Base-by-base conservation (phyloP, 257 asterid species). In the Cynanchum wilfordii region DNA sequence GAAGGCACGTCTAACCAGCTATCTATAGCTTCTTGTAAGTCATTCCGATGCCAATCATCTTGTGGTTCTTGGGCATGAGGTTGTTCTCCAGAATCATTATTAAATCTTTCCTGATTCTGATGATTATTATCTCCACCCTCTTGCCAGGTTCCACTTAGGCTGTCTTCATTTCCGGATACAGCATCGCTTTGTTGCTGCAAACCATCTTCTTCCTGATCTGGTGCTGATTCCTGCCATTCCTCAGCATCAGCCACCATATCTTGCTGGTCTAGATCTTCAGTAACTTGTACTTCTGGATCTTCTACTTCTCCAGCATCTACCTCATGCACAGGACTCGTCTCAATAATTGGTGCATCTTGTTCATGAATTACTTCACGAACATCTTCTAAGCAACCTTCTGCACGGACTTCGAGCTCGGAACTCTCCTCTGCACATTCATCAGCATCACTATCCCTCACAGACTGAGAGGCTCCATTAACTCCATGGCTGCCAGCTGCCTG, bases 1-100 rank as follows among this genome's bases (percentile, higher is more conserved):
- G 93, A 83, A 79, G 92, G 96, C 27, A 67, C 77, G 79, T 89
- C 88, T 69, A 89, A 80, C 95, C 93, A 87, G 70, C 89, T 85
- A 77, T 86, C 91, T 47, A 82, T 78, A 75, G 84, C 90, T 81
- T 87, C 95, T 66, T 87, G 88, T 68, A 86, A 68, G 72, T 82
- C 88, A 40, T 85, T 75, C 58, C 67, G 83, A 20, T 85, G 89
- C 95, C 90, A 91, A 51, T 79, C 87, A 47, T 80, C 91, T 20
- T 65, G 83, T 27, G 88, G 65, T 79, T 87, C 90, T 76, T 82
- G 89, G 63, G 66, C 62, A 73, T 73, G 82, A 78, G 72, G 80
- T 58, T 79, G 86, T 64, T 75, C 90, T 60, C 78, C 83, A 68
- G 50, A 80, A 73, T 72, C 77, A 79, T 78, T 76, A 40, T 68